Evolutionary conservation across 2,329 filamentous ascomycete genomes (phyloP).

Genomic region (Talaromyces sp.): DNA sequence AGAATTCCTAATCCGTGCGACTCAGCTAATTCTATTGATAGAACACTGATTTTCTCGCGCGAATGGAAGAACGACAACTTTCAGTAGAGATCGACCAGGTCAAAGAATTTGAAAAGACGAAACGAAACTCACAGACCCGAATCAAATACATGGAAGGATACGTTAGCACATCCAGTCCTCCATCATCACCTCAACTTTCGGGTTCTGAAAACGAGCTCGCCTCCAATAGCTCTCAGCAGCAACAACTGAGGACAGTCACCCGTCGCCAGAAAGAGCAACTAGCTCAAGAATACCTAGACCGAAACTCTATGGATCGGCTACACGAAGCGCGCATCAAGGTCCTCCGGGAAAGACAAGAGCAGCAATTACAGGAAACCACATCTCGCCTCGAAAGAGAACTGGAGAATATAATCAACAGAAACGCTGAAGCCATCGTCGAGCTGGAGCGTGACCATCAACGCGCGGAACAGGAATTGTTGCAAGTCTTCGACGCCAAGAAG

Average conservation of each 20-base stretch:
- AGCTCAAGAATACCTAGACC: constrained; percentile 43
- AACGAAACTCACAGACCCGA: constrained; percentile 42
- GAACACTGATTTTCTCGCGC: constrained; percentile 35
- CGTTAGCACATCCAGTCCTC: constrained; percentile 40
- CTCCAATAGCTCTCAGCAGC: constrained; percentile 19
- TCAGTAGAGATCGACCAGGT: constrained; percentile 44
- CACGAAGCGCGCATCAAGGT: constrained; percentile 47
- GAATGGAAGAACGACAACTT: constrained; percentile 45
- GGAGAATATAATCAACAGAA: constrained; percentile 32
- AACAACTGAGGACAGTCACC: constrained; percentile 34
- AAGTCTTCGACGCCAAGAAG: constrained; percentile 36
- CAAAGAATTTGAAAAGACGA: constrained; percentile 44
- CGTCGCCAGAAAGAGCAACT: constrained; percentile 43
- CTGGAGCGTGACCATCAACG: constrained; percentile 36
- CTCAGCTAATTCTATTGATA: constrained; percentile 20
- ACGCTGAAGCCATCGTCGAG: constrained; percentile 31
- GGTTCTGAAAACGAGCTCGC: constrained; percentile 21
- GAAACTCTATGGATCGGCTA: constrained; percentile 43
- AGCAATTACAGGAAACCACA: constrained; percentile 38
- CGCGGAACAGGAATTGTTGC: constrained; percentile 31
- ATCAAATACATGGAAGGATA: constrained; percentile 50
- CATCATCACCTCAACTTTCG: constrained; percentile 25
- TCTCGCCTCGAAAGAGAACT: constrained; percentile 40
- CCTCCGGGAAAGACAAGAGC: constrained; percentile 45
- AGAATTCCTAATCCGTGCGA: constrained; percentile 33